Conservation (phyloP, 768 basidiomycete species). For the Termitomyces eurrhizus region DNA sequence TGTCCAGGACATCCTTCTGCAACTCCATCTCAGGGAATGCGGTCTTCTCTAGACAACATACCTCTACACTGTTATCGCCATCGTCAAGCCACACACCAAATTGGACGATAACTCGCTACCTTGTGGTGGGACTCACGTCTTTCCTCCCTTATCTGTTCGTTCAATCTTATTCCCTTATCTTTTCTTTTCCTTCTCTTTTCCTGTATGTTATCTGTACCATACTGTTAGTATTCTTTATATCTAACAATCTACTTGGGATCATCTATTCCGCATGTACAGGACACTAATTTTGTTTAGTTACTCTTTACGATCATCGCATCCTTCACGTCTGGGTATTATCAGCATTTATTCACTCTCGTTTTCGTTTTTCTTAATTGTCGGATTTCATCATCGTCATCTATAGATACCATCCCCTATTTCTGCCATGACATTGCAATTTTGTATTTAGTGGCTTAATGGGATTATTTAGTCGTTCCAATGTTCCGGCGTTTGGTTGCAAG, state of each 20-base stretch:
- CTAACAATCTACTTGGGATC: not conserved
- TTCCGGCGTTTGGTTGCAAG: too few species aligned
- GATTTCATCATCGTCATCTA: not conserved
- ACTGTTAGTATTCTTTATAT: not conserved
- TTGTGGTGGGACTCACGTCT: not conserved
- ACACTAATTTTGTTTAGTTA: not conserved
- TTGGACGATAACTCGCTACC: not conserved
- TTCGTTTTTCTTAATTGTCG: not conserved
- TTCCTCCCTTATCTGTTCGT: not conserved
- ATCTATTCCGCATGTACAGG: not conserved
- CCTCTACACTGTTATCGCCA: conserved; percentile 4
- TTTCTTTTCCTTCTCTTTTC: not conserved
- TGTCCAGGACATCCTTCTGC: conserved; percentile 85
- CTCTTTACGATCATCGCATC: not conserved
- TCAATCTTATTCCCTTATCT: not conserved
- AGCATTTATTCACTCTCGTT: not conserved
- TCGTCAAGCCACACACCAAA: not conserved
- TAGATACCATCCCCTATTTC: not conserved
- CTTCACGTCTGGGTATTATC: not conserved
- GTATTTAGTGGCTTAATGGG: not conserved
- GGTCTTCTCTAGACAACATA: conserved; percentile 54
- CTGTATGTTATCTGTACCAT: not conserved
- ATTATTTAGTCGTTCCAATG: too few species aligned
- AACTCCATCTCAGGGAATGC: conserved; percentile 82
- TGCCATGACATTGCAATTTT: not conserved